These are phyloP conservation scores for Suhomyces canberraensis DNA, from an alignment of 805 yeast species.

Conservation along the genomic window DNA sequence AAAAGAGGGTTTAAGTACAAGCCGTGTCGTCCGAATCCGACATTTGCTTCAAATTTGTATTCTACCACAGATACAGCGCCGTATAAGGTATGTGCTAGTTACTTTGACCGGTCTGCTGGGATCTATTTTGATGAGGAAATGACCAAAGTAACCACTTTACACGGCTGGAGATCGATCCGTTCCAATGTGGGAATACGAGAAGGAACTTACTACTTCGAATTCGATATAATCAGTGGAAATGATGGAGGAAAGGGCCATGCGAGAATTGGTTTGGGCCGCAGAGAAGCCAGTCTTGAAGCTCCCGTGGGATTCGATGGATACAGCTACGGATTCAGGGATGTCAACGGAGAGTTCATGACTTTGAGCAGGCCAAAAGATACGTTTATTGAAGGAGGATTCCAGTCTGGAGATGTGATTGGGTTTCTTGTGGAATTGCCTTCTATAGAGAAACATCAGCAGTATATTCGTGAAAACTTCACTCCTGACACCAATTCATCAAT, in stretches of 20 bases:
- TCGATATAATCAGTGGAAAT: slow-evolving; percentile 49
- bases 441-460: slow-evolving; percentile 40
- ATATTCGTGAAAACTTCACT: slow-evolving; percentile 25
- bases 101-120: slow-evolving; percentile 69
- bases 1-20: slow-evolving; percentile 77
- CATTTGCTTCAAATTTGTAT: slow-evolving; percentile 55
- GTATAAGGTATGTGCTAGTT: slow-evolving; percentile 50
- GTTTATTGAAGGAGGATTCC: slow-evolving; percentile 43
- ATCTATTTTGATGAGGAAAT: slow-evolving; percentile 32
- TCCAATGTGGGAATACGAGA: slow-evolving; percentile 73
- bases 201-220: slow-evolving; percentile 81
- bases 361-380: slow-evolving; percentile 60
- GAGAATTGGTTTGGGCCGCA: slow-evolving; percentile 75
- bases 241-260: slow-evolving; percentile 50
- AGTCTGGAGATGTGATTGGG: slow-evolving; percentile 81
- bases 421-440: slow-evolving; percentile 68
- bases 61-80: slow-evolving; percentile 76
- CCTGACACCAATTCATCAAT: slow-evolving; percentile 13
- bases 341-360: slow-evolving; percentile 71
- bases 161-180: slow-evolving; percentile 80
- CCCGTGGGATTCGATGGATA: slow-evolving; percentile 96
- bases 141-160: slow-evolving; percentile 49
- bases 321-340: slow-evolving; percentile 87
- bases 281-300: slow-evolving; percentile 87
- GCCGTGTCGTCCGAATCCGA: slow-evolving; percentile 71